Evolutionary conservation across 306 rosid species (phyloP), one percentile per base, ranked within the genome.

Genomic region (Quercus wislizeni): DNA sequence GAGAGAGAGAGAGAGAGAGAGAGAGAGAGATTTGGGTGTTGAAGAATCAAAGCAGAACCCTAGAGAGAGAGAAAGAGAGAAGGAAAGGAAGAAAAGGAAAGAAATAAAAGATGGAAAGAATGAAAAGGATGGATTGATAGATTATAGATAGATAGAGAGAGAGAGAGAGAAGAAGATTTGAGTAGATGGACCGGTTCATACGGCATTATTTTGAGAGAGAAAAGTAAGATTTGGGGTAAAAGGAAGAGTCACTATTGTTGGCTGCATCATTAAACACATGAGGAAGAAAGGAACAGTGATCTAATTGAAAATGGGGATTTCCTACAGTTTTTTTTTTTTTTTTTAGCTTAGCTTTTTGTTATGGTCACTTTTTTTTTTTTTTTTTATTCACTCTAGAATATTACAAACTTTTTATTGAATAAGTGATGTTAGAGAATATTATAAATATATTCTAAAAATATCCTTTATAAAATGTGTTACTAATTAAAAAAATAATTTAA

Each of bases 161-260:
- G 43, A 38, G 43, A 38, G 43, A 38, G 10, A 38, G 46, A 38
- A 35, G 43, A 35, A 73, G 85, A 71, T 80, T 30, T 75, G 88
- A 75, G 63, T 74, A 69, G 83, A 90, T 63, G 84, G 91, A 90
- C 86, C 98, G 96, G 78, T 88, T 90, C 98, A 70, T 81, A 88
- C 92, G 99, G 88, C 88, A 92, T 92, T 85, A 88, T 87, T 87
- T 86, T 71, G 27, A 59, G 6, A 63, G 76, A 68, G 46, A 74
- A 52, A 63, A 49, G 75, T 71, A 43, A 75, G 80, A 10, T 49
- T 49, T 49, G 52, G 72, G 54, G 79, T 55, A 76, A 76, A 68
- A 38, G 51, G 1, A 13, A 9, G 51, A 67, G 10, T 59, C 10
- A 62, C 21, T 0, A 38, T 38, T 63, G 46, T 56, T 38, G 23